Conservation (phyloP, 495 filamentous ascomycete species). For the Neurospora terricola region DNA sequence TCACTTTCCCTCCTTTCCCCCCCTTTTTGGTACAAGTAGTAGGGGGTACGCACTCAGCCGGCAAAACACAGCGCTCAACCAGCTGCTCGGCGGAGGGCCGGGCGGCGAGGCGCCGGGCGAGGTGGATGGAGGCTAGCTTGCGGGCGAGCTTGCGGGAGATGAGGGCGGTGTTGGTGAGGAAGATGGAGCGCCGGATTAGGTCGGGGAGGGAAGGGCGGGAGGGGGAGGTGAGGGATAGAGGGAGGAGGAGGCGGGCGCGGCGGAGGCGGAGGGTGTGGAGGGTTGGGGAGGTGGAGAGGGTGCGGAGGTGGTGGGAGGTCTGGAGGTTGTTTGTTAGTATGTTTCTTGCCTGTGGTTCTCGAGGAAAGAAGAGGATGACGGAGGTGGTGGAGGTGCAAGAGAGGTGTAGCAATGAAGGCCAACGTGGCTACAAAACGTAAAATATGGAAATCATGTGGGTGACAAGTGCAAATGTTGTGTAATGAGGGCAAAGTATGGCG, state of each 20-base stretch:
- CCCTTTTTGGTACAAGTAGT: background rate
- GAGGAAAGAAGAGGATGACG: background rate
- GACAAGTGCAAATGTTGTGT: background rate
- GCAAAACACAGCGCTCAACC: slow-evolving; percentile 35
- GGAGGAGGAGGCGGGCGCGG: slow-evolving; percentile 35
- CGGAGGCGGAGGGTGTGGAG: slow-evolving; percentile 46
- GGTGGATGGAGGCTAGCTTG: slow-evolving; percentile 40
- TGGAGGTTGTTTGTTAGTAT: slow-evolving; percentile 14
- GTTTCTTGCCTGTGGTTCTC: background rate
- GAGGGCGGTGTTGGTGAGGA: slow-evolving; percentile 46
- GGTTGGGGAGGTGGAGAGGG: slow-evolving; percentile 43
- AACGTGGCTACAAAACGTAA: background rate
- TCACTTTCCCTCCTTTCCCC: background rate
- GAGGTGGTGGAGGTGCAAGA: background rate
- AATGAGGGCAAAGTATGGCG: background rate
- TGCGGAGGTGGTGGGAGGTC: slow-evolving; percentile 47
- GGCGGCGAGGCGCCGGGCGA: slow-evolving; percentile 31
- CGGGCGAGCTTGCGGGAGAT: slow-evolving; percentile 43
- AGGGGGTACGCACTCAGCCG: slow-evolving; percentile 33
- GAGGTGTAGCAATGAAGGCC: background rate
- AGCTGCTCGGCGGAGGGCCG: slow-evolving; percentile 34
- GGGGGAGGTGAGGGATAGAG: slow-evolving; percentile 36
- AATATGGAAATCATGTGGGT: background rate
- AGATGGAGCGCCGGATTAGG: slow-evolving; percentile 45
- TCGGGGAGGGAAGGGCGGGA: slow-evolving; percentile 43